Conservation (phyloP, 202 grass and related monocot genomes). For the Saccharum hybrid region DNA sequence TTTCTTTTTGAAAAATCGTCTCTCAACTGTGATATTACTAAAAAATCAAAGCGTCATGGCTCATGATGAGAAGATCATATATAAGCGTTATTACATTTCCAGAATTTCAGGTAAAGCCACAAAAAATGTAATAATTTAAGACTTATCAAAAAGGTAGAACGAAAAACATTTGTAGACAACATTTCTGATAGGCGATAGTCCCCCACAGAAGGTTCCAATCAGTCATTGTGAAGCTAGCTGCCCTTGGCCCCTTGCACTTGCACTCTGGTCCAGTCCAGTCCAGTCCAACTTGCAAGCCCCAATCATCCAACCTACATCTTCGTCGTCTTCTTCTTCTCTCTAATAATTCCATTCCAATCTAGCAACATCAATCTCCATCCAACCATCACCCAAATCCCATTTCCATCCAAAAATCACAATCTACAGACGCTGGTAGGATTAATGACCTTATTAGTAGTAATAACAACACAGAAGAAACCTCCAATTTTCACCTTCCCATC, state of each 20-base stretch:
- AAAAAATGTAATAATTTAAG: background rate
- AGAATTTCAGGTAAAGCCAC: background rate
- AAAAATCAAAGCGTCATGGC: background rate
- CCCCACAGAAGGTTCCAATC: background rate
- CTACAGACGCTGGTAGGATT: background rate
- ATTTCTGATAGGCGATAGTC: background rate
- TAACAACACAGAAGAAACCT: conserved; percentile 8
- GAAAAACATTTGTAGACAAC: background rate
- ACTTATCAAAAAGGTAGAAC: background rate
- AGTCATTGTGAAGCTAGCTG: background rate
- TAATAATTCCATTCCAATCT: conserved; percentile 38
- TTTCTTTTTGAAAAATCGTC: background rate
- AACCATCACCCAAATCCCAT: background rate
- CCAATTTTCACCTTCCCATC: background rate
- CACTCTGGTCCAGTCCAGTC: conserved; percentile 39
- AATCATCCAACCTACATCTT: background rate
- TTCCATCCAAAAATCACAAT: conserved; percentile 32
- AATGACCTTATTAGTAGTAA: background rate
- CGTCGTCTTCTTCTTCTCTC: background rate
- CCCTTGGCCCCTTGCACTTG: background rate
- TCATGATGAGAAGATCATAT: background rate
- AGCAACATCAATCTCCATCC: conserved; percentile 9
- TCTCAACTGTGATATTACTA: background rate
- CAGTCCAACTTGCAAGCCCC: background rate
- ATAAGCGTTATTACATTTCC: background rate